Evolutionary conservation across 352 stramenopile species (phyloP).

Genomic region (Pythium phragmiticola): DNA sequence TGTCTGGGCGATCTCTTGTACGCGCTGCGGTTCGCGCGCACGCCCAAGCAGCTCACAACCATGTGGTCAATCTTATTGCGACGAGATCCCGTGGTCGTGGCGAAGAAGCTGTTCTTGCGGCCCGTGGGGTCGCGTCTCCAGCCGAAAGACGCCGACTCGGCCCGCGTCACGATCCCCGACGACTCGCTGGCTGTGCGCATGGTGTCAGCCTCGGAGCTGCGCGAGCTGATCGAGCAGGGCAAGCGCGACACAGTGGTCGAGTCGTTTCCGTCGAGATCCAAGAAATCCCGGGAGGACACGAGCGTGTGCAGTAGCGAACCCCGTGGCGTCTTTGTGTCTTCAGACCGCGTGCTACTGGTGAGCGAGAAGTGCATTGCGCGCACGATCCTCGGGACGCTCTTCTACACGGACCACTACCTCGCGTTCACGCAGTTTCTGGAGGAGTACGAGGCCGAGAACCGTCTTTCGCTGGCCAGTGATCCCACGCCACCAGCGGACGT

Average conservation of each 20-base stretch:
- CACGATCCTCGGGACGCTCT: slow-evolving; percentile 4
- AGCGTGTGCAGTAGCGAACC: neutral
- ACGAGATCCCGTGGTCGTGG: neutral
- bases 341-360: slow-evolving; percentile 3
- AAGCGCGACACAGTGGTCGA: slow-evolving; percentile 3
- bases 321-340: neutral
- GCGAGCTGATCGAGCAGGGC: neutral
- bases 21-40: slow-evolving; percentile 1
- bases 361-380: slow-evolving; percentile 2
- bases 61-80: slow-evolving; percentile 4
- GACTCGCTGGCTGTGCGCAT: slow-evolving; percentile 4
- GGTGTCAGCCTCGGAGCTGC: slow-evolving; percentile 2
- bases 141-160: too few species aligned
- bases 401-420: neutral
- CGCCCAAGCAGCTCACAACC: neutral
- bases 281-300: too few species aligned
- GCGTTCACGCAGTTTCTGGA: slow-evolving; percentile 11
- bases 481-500: neutral
- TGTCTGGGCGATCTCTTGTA: neutral
- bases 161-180: neutral
- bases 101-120: too few species aligned
- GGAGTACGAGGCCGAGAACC: neutral
- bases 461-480: too few species aligned
- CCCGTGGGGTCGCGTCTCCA: neutral
- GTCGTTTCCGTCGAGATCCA: too few species aligned